Evolutionary conservation across 768 basidiomycete genomes (phyloP), one percentile per base, ranked within the genome.

Genomic region (Cyclocybe cylindracea): DNA sequence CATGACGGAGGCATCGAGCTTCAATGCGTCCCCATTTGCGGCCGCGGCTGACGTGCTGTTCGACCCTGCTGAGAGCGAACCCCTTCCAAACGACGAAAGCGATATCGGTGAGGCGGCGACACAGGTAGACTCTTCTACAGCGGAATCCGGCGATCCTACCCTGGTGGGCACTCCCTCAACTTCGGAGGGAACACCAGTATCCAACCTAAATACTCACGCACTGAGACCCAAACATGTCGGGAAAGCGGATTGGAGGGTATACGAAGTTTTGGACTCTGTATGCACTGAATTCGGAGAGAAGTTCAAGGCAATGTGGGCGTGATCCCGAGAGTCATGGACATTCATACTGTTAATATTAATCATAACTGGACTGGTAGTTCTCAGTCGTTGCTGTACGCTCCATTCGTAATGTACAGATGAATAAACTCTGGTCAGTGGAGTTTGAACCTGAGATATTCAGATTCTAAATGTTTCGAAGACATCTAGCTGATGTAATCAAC

Each of bases 221-320:
- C 41, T 1, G 42, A 59, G 70, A 50, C 82, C 82, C 0, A 44
- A 44, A 4, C 70, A 72, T 36, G 72, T 83, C 34, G 61, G 65
- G 0, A 70, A 77, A 14, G 63, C 55, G 4, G 84, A 86, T 54
- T 83, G 84, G 84, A 71, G 57, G 47, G 77, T 87, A 1, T 84
- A 81, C 39, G 68, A 77, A 48, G 69, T 85, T 10, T 69, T 85
- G 7, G 58, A 69, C 24, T 71, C 54, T 2, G 71, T 74, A 16
- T 68, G 68, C 39, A 61, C 60, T 7, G 80, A 86, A 56, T 86
- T 88, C 48, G 67, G 78, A 7, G 75, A 67, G 50, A 86, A 86
- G 63, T 87, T 79, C 68, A 77, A 66, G 55, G 78, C 74, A 7
- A 87, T 85, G 70, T 86, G 85, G 85, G 85, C 85, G 11, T 71